Percentiles rank a stretch among this genome's conserved stretches.
These are phyloP conservation scores for Hyphochytrium catenoides DNA, from an alignment of 352 stramenopile genomes.

Conservation along the genomic window DNA sequence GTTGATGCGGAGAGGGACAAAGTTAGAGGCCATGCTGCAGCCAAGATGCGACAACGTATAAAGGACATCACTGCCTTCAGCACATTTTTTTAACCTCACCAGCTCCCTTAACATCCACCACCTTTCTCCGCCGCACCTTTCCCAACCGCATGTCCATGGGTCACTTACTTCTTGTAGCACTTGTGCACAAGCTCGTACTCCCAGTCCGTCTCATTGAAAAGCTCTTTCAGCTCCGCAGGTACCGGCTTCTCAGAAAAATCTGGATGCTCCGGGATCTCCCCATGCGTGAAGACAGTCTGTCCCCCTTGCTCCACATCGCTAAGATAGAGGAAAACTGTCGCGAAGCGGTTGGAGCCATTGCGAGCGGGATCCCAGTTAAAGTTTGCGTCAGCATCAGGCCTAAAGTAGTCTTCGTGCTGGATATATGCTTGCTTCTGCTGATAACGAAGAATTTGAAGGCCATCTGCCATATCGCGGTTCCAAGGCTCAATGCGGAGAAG, in stretches of 20 bases:
- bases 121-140: too few relatives aligned
- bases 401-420: constrained; percentile 80
- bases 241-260: constrained; percentile 21
- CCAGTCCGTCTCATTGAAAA: constrained; percentile 36
- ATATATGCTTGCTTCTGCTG: constrained; percentile 82
- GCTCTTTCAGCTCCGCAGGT: constrained; percentile 15
- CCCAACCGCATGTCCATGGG: background rate
- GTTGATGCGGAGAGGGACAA: too few relatives aligned
- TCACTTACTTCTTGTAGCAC: constrained; percentile 18
- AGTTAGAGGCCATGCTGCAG: too few relatives aligned
- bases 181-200: constrained; percentile 46
- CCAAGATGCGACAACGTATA: too few relatives aligned
- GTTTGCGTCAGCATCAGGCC: constrained; percentile 19
- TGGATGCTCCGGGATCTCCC: constrained; percentile 32
- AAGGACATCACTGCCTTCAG: too few relatives aligned
- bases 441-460: constrained; percentile 84
- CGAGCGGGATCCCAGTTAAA: constrained; percentile 46
- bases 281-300: constrained; percentile 53
- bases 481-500: constrained; percentile 69
- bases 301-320: constrained; percentile 43
- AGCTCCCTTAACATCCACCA: too few relatives aligned
- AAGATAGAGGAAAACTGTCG: constrained; percentile 52
- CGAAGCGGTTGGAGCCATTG: constrained; percentile 52
- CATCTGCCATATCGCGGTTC: constrained; percentile 69
- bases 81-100: too few relatives aligned